Percentiles rank a stretch among this genome's conserved stretches.
phyloP scores from a whole-genome alignment of 208 protist species.

The Acanthamoeba sp. region DNA sequence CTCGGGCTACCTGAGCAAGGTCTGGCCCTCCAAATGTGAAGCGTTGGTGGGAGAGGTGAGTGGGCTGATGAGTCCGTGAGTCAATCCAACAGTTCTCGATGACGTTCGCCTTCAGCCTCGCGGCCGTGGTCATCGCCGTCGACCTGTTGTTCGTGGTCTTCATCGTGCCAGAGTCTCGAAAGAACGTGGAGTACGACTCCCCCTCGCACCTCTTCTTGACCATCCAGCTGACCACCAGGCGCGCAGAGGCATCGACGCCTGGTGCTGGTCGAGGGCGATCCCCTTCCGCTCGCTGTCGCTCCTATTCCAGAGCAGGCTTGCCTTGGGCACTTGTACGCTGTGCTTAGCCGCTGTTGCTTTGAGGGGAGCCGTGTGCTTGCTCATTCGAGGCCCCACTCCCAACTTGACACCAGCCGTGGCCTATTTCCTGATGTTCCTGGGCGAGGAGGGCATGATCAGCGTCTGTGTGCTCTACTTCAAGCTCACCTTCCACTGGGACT shows the following conservation, averaged over 20 bases:
- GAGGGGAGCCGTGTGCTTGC: neutral
- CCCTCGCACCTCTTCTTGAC: too few relatives aligned
- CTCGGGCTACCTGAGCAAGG: conserved; percentile 13
- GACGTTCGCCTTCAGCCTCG: neutral
- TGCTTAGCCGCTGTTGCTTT: too few relatives aligned
- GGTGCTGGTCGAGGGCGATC: neutral
- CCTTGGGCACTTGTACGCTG: neutral
- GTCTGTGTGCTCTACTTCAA: neutral
- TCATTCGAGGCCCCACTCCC: neutral
- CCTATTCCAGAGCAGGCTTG: neutral
- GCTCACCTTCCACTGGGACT: conserved; percentile 22
- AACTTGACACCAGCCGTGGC: neutral
- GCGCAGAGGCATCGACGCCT: neutral
- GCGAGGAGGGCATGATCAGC: conserved; percentile 9
- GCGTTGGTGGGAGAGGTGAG: too few relatives aligned
- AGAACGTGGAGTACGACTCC: neutral
- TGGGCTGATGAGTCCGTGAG: too few relatives aligned
- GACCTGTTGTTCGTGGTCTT: neutral
- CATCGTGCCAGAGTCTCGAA: neutral
- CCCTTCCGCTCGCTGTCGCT: neutral
- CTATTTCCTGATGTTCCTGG: neutral
- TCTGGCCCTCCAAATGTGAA: neutral
- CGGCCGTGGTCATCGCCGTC: neutral
- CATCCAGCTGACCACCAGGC: too few relatives aligned
- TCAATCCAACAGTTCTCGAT: neutral